Evolutionary conservation across 1,284 basidiomycete genomes (phyloP).

Genomic region (Cystobasidiaceae sp.): DNA sequence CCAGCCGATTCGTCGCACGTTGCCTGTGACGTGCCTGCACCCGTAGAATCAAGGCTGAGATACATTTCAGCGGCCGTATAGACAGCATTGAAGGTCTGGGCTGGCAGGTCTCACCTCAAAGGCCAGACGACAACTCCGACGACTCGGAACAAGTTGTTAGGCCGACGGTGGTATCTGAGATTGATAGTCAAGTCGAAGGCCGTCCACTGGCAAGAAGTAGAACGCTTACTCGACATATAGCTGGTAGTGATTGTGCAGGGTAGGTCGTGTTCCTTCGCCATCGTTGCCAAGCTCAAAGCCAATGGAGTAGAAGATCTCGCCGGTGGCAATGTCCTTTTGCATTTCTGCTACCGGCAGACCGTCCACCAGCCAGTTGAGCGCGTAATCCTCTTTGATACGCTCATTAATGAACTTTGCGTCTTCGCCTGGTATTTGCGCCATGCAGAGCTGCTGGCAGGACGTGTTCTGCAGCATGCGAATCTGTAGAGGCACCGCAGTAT

Average conservation of each 20-base stretch:
- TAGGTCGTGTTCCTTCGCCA: constrained; percentile 56
- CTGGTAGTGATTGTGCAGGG: constrained; percentile 88
- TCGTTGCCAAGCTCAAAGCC: constrained; percentile 47
- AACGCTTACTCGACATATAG: constrained; percentile 62
- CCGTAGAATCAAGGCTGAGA: constrained; percentile 40
- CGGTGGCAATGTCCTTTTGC: constrained; percentile 74
- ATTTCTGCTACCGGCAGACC: constrained; percentile 83
- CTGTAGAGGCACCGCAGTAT: too few relatives aligned
- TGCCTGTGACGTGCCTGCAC: background rate
- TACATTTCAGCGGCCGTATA: constrained; percentile 31
- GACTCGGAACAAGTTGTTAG: constrained; percentile 60
- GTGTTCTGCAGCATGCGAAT: constrained; percentile 68
- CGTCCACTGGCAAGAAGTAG: too few relatives aligned
- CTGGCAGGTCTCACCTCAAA: constrained; percentile 54
- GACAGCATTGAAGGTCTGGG: background rate
- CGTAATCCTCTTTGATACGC: constrained; percentile 86
- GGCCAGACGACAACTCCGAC: constrained; percentile 93
- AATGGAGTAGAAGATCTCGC: constrained; percentile 69
- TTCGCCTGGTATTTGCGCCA: constrained; percentile 58
- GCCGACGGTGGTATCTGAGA: constrained; percentile 78
- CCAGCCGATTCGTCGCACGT: constrained; percentile 24
- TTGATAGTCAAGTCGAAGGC: too few relatives aligned
- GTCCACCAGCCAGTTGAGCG: constrained; percentile 90
- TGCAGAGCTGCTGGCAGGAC: constrained; percentile 74
- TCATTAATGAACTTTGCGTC: constrained; percentile 86